Percentiles rank a stretch among this genome's conserved stretches.
These are phyloP conservation scores for Nannizziopsis barbatae DNA, from an alignment of 2,329 filamentous ascomycete genomes.

Conservation along the genomic window DNA sequence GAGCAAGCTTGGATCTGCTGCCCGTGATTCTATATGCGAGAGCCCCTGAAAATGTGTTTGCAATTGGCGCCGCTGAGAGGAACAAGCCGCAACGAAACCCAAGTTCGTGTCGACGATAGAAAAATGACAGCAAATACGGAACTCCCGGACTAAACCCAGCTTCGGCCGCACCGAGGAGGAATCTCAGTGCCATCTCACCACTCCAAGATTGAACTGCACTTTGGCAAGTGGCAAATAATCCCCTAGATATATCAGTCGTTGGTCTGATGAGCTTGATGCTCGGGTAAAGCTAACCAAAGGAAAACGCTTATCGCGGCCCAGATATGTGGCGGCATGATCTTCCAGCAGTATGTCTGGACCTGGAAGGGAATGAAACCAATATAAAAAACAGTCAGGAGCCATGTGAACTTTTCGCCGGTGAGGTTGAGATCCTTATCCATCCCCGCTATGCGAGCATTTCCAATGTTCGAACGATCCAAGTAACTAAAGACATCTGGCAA, in stretches of 20 bases:
- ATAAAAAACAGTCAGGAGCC: slow-evolving; percentile 45
- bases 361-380: slow-evolving; percentile 39
- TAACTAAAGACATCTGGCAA: slow-evolving; percentile 36
- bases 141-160: slow-evolving; percentile 38
- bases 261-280: neutral
- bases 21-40: slow-evolving; percentile 55
- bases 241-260: slow-evolving; percentile 26
- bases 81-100: slow-evolving; percentile 49
- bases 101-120: slow-evolving; percentile 48
- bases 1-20: slow-evolving; percentile 45
- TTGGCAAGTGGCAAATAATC: slow-evolving; percentile 39
- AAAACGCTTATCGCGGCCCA: slow-evolving; percentile 37
- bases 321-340: slow-evolving; percentile 31
- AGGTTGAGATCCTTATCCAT: slow-evolving; percentile 43
- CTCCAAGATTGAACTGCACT: slow-evolving; percentile 36
- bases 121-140: slow-evolving; percentile 45
- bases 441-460: slow-evolving; percentile 45
- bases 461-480: slow-evolving; percentile 40
- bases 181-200: slow-evolving; percentile 40
- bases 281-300: slow-evolving; percentile 26
- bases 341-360: slow-evolving; percentile 37
- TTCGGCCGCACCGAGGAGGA: slow-evolving; percentile 39
- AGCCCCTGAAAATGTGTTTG: slow-evolving; percentile 66
- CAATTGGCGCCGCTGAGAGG: slow-evolving; percentile 50
- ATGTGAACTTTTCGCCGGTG: slow-evolving; percentile 37